These are phyloP conservation scores for Gossypium davidsonii DNA, from an alignment of 441 rosid genomes.

Conservation along the genomic window DNA sequence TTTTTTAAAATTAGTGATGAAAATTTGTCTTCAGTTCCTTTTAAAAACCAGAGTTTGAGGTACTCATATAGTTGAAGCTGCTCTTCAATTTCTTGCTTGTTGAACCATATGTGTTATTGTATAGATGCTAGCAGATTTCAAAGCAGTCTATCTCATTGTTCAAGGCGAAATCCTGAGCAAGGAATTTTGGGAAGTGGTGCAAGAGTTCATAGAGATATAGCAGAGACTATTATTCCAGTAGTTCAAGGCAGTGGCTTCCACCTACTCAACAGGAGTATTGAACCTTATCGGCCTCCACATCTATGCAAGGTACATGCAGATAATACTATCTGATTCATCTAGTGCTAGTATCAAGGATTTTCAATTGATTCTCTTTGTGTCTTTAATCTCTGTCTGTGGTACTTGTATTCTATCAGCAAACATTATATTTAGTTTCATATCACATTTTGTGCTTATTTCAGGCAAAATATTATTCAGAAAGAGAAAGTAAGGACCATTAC, in stretches of 20 bases:
- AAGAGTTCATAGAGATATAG: slow-evolving; percentile 14
- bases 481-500: slow-evolving; percentile 16
- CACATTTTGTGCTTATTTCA: slow-evolving; percentile 8
- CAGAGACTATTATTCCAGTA: slow-evolving; percentile 12
- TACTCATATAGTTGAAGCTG: neutral
- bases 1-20: neutral
- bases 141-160: slow-evolving; percentile 16
- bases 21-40: neutral
- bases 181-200: slow-evolving; percentile 26
- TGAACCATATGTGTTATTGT: slow-evolving; percentile 13
- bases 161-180: slow-evolving; percentile 15
- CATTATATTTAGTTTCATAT: neutral
- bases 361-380: neutral
- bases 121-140: slow-evolving; percentile 25
- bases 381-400: neutral
- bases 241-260: slow-evolving; percentile 6
- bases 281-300: slow-evolving; percentile 33
- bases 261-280: slow-evolving; percentile 23
- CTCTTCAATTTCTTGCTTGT: neutral
- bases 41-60: neutral
- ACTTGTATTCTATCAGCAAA: neutral
- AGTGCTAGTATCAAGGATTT: neutral
- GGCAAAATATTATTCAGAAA: slow-evolving; percentile 20
- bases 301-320: slow-evolving; percentile 23
- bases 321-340: neutral